A percentile compares a stretch with the other conserved stretches of the same genome.
Conservation (phyloP, 2,329 filamentous ascomycete genomes). For the Pseudocercospora fijiensis region DNA sequence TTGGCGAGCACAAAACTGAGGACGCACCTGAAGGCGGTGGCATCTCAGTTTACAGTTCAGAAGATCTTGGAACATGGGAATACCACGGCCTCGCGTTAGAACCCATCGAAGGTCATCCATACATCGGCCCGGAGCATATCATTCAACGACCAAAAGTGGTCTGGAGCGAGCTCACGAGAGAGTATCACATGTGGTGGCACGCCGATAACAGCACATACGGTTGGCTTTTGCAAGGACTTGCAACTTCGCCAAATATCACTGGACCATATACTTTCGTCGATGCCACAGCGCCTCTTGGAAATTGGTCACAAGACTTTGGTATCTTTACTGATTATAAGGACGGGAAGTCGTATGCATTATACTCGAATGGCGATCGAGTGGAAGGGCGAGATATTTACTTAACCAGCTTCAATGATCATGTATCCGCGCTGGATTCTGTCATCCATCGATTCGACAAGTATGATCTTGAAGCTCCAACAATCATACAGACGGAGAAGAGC, state of each 20-base stretch:
- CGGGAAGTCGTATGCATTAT: constrained; percentile 56
- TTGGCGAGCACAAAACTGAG: constrained; percentile 62
- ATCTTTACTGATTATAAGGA: constrained; percentile 61
- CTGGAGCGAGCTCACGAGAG: constrained; percentile 54
- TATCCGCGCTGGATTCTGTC: constrained; percentile 54
- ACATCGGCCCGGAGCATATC: constrained; percentile 56
- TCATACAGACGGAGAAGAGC: constrained; percentile 59
- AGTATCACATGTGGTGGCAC: constrained; percentile 65
- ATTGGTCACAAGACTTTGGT: constrained; percentile 64
- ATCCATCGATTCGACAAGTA: constrained; percentile 59
- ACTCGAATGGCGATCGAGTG: constrained; percentile 58
- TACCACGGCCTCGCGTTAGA: constrained; percentile 59
- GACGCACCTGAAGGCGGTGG: constrained; percentile 61
- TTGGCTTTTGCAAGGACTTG: constrained; percentile 57
- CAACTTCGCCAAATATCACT: constrained; percentile 52
- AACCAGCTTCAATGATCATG: constrained; percentile 53
- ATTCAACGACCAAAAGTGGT: constrained; percentile 64
- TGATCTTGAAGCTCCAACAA: constrained; percentile 61
- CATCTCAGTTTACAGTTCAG: constrained; percentile 60
- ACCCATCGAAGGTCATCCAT: constrained; percentile 55
- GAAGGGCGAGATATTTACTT: constrained; percentile 60
- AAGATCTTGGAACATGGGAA: constrained; percentile 61
- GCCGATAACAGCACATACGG: constrained; percentile 60
- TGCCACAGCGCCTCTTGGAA: constrained; percentile 57
- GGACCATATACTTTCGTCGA: constrained; percentile 58